Evolutionary conservation across 305 asterid genomes (phyloP).

Genomic region (Fraxinus sp.): DNA sequence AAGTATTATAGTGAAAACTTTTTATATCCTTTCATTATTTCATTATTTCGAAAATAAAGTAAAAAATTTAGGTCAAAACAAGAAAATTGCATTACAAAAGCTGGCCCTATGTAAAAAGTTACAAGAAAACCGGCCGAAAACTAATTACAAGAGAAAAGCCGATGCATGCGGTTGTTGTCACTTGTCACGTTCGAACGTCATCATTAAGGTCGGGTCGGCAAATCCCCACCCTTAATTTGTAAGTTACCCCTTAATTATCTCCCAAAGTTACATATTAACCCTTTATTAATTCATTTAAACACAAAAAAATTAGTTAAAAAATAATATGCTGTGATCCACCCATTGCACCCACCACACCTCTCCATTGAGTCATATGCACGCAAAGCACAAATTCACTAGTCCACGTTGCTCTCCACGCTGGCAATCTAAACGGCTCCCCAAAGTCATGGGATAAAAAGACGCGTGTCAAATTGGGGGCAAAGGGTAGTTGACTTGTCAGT

Average conservation of each 20-base stretch:
- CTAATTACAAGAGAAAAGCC: conserved; percentile 29
- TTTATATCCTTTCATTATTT: background rate
- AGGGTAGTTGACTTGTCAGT: conserved; percentile 17
- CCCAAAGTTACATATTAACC: background rate
- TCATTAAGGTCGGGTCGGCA: conserved; percentile 35
- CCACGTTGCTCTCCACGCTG: conserved; percentile 54
- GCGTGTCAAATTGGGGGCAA: conserved; percentile 25
- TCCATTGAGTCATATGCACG: conserved; percentile 59
- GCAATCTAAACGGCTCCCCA: conserved; percentile 28
- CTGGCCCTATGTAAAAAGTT: background rate
- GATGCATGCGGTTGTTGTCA: conserved; percentile 8
- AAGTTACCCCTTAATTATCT: conserved; percentile 26
- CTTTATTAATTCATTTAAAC: background rate
- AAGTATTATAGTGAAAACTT: too few relatives aligned
- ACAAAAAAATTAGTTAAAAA: background rate
- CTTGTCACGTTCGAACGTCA: conserved; percentile 37
- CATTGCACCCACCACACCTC: background rate
- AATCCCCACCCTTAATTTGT: conserved; percentile 24
- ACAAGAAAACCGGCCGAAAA: conserved; percentile 36
- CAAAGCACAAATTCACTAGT: conserved; percentile 44
- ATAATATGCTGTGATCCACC: background rate
- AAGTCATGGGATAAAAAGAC: conserved; percentile 20
- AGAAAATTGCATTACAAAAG: background rate
- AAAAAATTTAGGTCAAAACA: background rate
- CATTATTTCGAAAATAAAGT: background rate